Percentiles rank a stretch among this genome's conserved stretches.
Conservation (phyloP, 352 stramenopile species). For the Phytophthora vignae region DNA sequence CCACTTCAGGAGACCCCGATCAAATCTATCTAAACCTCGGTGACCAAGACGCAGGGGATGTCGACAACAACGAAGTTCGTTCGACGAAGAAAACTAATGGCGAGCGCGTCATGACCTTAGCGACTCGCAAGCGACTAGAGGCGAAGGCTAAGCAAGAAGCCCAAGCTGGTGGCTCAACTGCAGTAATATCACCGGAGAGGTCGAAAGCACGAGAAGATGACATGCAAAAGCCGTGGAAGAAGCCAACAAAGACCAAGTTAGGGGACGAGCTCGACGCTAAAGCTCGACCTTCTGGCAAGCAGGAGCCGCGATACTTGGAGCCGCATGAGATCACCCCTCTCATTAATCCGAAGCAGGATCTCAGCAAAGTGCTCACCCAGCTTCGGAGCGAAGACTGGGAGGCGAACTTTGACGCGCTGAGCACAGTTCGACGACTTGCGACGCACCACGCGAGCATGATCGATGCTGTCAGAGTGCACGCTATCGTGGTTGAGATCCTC, state of each 20-base stretch:
- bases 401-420: constrained; percentile 71
- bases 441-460: constrained; percentile 56
- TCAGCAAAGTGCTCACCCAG: constrained; percentile 43
- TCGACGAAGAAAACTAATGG: constrained; percentile 19
- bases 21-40: constrained; percentile 12
- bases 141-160: constrained; percentile 62
- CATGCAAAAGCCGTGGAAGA: constrained; percentile 16
- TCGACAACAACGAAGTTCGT: constrained; percentile 39
- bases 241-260: constrained; percentile 12
- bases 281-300: constrained; percentile 39
- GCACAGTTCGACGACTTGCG: constrained; percentile 59
- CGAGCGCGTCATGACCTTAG: constrained; percentile 11
- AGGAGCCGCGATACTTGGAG: constrained; percentile 76
- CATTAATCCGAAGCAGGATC: constrained; percentile 63
- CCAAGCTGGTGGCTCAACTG: background rate
- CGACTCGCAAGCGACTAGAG: constrained; percentile 67
- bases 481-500: constrained; percentile 56
- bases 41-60: constrained; percentile 1
- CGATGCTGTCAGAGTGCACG: constrained; percentile 52
- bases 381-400: constrained; percentile 68
- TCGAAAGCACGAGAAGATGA: background rate
- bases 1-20: constrained; percentile 8
- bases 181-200: background rate
- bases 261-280: constrained; percentile 21
- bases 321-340: constrained; percentile 66